These are phyloP conservation scores for Otatea glauca DNA, from an alignment of 176 grass and related monocot species.

Conservation along the genomic window DNA sequence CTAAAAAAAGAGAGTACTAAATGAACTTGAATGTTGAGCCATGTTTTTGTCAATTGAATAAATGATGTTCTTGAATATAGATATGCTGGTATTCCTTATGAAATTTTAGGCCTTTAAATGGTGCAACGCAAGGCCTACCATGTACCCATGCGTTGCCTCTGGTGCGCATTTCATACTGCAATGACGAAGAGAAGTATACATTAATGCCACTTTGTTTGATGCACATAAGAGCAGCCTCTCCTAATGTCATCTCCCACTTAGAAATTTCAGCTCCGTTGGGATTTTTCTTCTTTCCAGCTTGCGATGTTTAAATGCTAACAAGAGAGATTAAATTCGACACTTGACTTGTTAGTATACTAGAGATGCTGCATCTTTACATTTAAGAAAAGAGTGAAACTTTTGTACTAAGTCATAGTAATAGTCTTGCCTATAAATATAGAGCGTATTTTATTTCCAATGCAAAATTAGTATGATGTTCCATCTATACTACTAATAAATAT, in stretches of 20 bases:
- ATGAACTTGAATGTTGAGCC: conserved; percentile 62
- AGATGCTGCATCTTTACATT: conserved; percentile 46
- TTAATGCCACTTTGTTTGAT: conserved; percentile 75
- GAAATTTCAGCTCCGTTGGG: conserved; percentile 48
- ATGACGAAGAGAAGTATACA: conserved; percentile 59
- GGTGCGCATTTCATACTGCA: conserved; percentile 57
- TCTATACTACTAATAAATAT: too few relatives aligned
- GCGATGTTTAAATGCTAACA: conserved; percentile 66
- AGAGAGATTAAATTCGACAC: conserved; percentile 62
- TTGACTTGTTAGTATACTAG: conserved; percentile 65
- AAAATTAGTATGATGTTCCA: too few relatives aligned
- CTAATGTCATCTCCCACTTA: conserved; percentile 47
- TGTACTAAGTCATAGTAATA: conserved; percentile 32
- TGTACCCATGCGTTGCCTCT: conserved; percentile 42
- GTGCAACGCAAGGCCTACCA: conserved; percentile 37
- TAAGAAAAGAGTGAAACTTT: conserved; percentile 40
- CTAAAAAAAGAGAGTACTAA: conserved; percentile 48
- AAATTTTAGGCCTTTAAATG: conserved; percentile 66
- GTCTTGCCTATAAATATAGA: too few relatives aligned
- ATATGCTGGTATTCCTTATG: conserved; percentile 42
- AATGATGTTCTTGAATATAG: conserved; percentile 46
- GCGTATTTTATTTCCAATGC: too few relatives aligned
- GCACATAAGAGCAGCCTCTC: conserved; percentile 53
- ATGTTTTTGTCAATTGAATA: conserved; percentile 51
- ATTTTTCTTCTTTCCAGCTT: conserved; percentile 52